Conservation (phyloP, 768 basidiomycete genomes). For the Kwoniella europaea region DNA sequence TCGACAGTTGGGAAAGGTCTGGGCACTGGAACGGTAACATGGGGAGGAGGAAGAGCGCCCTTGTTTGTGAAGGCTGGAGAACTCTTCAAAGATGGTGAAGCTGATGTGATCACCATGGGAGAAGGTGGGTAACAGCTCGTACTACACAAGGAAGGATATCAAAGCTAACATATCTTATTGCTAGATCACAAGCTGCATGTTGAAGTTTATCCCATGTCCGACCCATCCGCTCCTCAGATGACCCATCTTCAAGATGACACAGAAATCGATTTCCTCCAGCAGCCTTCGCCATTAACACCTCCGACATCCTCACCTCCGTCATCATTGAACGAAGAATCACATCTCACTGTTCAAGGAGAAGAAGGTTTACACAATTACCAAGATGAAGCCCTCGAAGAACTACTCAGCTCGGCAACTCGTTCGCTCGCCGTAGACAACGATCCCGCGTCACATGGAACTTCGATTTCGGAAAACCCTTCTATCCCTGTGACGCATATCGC, state of each 20-base stretch:
- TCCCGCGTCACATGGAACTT: background rate
- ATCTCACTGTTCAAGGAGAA: background rate
- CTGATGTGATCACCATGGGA: conserved; percentile 40
- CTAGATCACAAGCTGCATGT: conserved; percentile 35
- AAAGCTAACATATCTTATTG: background rate
- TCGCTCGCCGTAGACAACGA: background rate
- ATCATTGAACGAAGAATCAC: background rate
- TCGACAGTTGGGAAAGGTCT: conserved; percentile 35
- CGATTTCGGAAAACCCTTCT: background rate
- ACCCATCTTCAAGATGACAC: conserved; percentile 31
- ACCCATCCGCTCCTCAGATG: conserved; percentile 47
- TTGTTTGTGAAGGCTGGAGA: conserved; percentile 57
- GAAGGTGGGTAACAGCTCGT: conserved; percentile 30
- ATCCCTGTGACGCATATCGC: too few species aligned
- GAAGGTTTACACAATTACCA: background rate
- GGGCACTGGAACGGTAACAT: conserved; percentile 32
- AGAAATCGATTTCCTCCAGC: conserved; percentile 34
- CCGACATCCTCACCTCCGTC: conserved; percentile 3
- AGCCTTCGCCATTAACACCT: conserved; percentile 6
- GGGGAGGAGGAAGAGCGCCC: conserved; percentile 48
- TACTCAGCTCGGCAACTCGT: background rate
- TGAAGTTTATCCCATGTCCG: conserved; percentile 34
- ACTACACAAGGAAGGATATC: too few species aligned
- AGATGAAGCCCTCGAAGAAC: conserved; percentile 15
- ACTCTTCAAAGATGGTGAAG: conserved; percentile 55